phyloP scores from a whole-genome alignment of 2,329 filamentous ascomycete genomes.

The Huntiella abstrusa region DNA sequence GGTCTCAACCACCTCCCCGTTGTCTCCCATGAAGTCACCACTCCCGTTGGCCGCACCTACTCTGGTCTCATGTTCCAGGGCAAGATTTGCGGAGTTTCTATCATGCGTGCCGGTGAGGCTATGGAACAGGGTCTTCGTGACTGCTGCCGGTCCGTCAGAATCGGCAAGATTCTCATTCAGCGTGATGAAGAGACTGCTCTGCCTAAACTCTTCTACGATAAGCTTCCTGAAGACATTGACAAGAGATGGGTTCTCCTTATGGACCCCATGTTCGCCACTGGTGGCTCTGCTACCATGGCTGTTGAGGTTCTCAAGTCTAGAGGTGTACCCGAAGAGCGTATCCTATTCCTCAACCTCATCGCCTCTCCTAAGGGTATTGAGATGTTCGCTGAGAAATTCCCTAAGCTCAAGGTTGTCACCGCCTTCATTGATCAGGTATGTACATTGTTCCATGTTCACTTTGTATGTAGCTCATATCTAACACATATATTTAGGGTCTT shows the following conservation, averaged over 20 bases:
- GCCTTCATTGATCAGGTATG: slow-evolving; percentile 74
- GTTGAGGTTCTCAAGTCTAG: slow-evolving; percentile 79
- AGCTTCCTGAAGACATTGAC: slow-evolving; percentile 83
- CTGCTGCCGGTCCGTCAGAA: slow-evolving; percentile 92
- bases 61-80: slow-evolving; percentile 87
- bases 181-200: slow-evolving; percentile 84
- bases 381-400: slow-evolving; percentile 77
- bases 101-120: slow-evolving; percentile 93
- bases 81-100: slow-evolving; percentile 95
- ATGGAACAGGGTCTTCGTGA: slow-evolving; percentile 96
- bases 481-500: slow-evolving; percentile 39
- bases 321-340: slow-evolving; percentile 86
- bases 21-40: slow-evolving; percentile 72
- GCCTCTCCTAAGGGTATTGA: slow-evolving; percentile 86
- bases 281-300: slow-evolving; percentile 90
- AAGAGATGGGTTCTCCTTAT: slow-evolving; percentile 83
- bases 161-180: slow-evolving; percentile 97
- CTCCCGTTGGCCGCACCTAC: slow-evolving; percentile 75
- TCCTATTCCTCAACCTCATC: slow-evolving; percentile 91
- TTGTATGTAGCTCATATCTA: background rate
- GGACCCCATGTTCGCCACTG: slow-evolving; percentile 98
- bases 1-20: slow-evolving; percentile 92
- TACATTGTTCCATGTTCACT: slow-evolving; percentile 5
- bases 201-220: slow-evolving; percentile 94
- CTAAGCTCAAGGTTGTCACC: slow-evolving; percentile 77